phyloP scores from a whole-genome alignment of 495 filamentous ascomycete genomes.

The Staphylotrichum tortipilum region DNA sequence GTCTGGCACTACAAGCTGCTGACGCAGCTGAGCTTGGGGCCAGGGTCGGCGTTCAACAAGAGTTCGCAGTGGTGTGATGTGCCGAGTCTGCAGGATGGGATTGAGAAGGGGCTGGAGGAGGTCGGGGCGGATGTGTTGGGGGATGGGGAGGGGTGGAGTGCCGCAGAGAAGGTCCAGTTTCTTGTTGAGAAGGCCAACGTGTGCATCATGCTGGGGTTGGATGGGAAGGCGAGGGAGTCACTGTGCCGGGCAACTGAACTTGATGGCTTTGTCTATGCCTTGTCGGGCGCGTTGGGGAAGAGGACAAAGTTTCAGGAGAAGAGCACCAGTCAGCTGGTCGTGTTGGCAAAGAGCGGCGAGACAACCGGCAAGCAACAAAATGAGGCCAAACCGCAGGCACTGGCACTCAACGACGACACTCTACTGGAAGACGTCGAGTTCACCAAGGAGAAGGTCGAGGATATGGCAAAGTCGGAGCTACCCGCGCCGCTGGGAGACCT shows the following conservation, averaged over 20 bases:
- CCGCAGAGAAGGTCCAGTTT: conserved; percentile 50
- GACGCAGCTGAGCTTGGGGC: conserved; percentile 58
- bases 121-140: conserved; percentile 38
- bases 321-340: conserved; percentile 83
- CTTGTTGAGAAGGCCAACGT: conserved; percentile 75
- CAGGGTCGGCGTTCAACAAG: conserved; percentile 36
- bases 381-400: conserved; percentile 46
- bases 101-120: conserved; percentile 39
- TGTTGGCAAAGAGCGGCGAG: conserved; percentile 67
- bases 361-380: background rate
- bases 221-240: conserved; percentile 63
- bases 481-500: conserved; percentile 52
- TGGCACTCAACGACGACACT: conserved; percentile 86
- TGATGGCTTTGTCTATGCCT: conserved; percentile 67
- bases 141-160: conserved; percentile 12
- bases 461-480: conserved; percentile 39
- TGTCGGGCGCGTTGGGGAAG: conserved; percentile 84
- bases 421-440: conserved; percentile 82
- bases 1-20: conserved; percentile 86
- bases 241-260: conserved; percentile 54
- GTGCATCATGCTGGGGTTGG: conserved; percentile 76
- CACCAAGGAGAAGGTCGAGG: conserved; percentile 38
- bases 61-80: conserved; percentile 41
- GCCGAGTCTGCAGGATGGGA: conserved; percentile 38
- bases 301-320: conserved; percentile 87